Evolutionary conservation across 2,329 filamentous ascomycete genomes (phyloP), one percentile per base, ranked within the genome.

Genomic region (Aphanocladium album): DNA sequence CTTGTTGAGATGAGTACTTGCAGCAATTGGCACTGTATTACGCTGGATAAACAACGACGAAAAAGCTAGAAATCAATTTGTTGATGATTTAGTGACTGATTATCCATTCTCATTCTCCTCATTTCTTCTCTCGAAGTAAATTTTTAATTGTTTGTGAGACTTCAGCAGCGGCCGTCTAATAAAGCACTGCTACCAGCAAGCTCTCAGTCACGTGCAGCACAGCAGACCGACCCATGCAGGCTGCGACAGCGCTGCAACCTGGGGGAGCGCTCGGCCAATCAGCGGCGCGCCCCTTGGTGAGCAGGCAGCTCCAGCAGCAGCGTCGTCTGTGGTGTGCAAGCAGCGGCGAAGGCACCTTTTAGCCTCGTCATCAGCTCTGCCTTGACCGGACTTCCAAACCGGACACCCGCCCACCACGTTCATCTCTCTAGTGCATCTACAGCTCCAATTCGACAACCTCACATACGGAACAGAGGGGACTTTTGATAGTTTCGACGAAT

Each of bases 331-430:
- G 16, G 6, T n/a, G n/a, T n/a, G n/a, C n/a, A n/a, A n/a, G 35
- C 58, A 33, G 23, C 46, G 25, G 37, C 37, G 51, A 46, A 62
- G 63, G 60, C 60, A 64, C 60, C 63, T 60, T 61, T 72, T 76
- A 79, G 79, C 79, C 78, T 82, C 80, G 80, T 82, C 79, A 82
- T 80, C 79, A 77, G 74, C 75, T 73, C 57, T 60, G 57, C 57
- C 57, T 60, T 69, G 64, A 61, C 63, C 62, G 35, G 23, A 27
- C 3, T 27, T 17, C 39, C 17, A 16, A 39, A 45, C 19, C 35
- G 52, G 25, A 25, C 50, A 56, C 14, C 21, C 25, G 45, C 6
- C 25, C 25, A 25, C 21, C 19, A 39, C n/a, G 35, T 14, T 9
- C 17, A 27, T 57, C 35, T 50, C 11, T 43, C 21, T 17, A 21